Percentiles rank a stretch among this genome's conserved stretches.
Conservation (phyloP, 2,329 filamentous ascomycete genomes). For the Elsinoe necatrix region DNA sequence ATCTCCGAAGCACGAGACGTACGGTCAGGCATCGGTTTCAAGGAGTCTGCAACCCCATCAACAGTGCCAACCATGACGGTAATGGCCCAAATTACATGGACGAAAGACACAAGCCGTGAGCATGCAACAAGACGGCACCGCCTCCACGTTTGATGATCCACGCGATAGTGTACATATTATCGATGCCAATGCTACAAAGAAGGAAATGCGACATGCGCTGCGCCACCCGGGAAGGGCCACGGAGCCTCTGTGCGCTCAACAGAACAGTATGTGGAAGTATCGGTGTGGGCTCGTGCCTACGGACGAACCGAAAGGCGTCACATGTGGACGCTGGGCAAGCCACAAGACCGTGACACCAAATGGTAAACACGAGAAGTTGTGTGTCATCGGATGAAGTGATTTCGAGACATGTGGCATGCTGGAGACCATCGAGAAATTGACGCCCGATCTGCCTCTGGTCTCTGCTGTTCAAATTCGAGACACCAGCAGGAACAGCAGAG, state of each 20-base stretch:
- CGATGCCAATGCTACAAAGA: constrained; percentile 7
- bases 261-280: background rate
- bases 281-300: background rate
- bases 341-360: background rate
- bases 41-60: constrained; percentile 5
- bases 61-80: background rate
- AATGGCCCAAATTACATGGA: background rate
- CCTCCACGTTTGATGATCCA: background rate
- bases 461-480: background rate
- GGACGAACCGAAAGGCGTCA: background rate
- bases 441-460: background rate
- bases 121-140: background rate
- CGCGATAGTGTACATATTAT: constrained; percentile 6
- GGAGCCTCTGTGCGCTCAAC: constrained; percentile 1
- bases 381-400: background rate
- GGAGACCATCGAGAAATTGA: background rate
- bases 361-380: background rate
- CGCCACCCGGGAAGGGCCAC: background rate
- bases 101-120: background rate
- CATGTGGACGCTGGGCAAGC: constrained; percentile 1
- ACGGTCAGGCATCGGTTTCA: constrained; percentile 7
- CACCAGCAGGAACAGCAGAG: background rate
- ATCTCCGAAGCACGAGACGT: constrained; percentile 10
- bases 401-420: background rate
- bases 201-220: constrained; percentile 5